Percentiles rank a stretch among this genome's conserved stretches.
phyloP scores from a whole-genome alignment of 2,329 filamentous ascomycete genomes.

The Gnomoniopsis sp. region DNA sequence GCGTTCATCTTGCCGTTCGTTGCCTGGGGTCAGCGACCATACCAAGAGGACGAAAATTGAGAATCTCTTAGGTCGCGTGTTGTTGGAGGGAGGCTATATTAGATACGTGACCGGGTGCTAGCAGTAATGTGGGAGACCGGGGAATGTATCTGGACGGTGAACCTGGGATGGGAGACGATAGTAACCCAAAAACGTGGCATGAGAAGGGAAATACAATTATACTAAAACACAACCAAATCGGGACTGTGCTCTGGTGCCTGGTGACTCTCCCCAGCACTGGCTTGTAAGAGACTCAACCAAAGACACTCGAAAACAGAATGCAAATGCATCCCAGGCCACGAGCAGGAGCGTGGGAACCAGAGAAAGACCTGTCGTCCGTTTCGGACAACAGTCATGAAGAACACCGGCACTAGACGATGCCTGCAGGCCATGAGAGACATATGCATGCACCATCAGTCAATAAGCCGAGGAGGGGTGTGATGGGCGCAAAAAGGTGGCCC shows the following conservation, averaged over 20 bases:
- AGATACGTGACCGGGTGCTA: not conserved
- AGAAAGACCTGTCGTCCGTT: not conserved
- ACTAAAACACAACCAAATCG: not conserved
- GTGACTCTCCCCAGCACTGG: not conserved
- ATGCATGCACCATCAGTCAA: not conserved
- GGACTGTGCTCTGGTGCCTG: not conserved
- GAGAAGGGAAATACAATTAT: not conserved
- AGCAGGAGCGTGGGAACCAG: not conserved
- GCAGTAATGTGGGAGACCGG: not conserved
- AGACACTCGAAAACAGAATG: not conserved
- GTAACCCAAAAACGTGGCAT: not conserved
- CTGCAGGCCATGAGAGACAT: not conserved
- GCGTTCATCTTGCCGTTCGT: conserved; percentile 9
- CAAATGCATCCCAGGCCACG: not conserved
- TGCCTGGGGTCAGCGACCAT: not conserved
- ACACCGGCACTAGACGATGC: not conserved
- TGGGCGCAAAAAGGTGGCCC: not conserved
- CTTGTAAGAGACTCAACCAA: not conserved
- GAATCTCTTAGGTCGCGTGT: not conserved
- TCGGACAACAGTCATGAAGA: not conserved
- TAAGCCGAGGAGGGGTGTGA: not conserved
- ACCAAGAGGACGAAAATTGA: not conserved
- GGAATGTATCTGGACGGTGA: not conserved
- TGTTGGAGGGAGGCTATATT: not conserved
- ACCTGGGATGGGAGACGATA: not conserved